phyloP scores from a whole-genome alignment of 148 eudicot species.

The Persicaria maculosa region DNA sequence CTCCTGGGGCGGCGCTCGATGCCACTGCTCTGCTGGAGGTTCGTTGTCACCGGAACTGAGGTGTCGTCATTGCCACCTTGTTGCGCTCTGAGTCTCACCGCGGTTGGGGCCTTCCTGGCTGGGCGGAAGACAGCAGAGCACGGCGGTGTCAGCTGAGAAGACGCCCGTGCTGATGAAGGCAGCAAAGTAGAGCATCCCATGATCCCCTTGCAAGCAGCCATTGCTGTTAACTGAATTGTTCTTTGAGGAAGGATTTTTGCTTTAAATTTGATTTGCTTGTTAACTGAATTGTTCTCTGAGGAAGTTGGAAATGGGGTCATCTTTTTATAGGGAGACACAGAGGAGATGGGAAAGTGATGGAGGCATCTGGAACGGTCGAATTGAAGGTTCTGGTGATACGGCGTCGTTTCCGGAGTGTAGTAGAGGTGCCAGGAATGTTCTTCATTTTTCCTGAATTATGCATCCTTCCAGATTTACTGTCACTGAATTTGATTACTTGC shows the following conservation, averaged over 20 bases:
- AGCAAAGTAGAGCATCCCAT: background rate
- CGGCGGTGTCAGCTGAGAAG: background rate
- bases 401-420: background rate
- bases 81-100: background rate
- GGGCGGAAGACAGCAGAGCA: background rate
- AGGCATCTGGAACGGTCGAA: constrained; percentile 8
- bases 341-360: constrained; percentile 1
- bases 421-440: background rate
- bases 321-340: background rate
- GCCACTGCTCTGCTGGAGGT: background rate
- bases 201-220: constrained; percentile 6
- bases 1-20: constrained; percentile 42
- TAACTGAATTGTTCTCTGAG: background rate
- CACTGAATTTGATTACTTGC: background rate
- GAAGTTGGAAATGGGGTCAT: background rate
- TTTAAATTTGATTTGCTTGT: background rate
- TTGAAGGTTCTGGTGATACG: background rate
- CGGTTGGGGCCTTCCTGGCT: background rate
- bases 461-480: background rate
- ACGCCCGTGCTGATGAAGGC: background rate
- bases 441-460: background rate
- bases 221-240: background rate
- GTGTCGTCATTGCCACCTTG: background rate
- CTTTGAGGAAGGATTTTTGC: background rate
- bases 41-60: constrained; percentile 4